Base-by-base conservation (phyloP, 495 filamentous ascomycete species). In the Aspergillus egyptiacus region DNA sequence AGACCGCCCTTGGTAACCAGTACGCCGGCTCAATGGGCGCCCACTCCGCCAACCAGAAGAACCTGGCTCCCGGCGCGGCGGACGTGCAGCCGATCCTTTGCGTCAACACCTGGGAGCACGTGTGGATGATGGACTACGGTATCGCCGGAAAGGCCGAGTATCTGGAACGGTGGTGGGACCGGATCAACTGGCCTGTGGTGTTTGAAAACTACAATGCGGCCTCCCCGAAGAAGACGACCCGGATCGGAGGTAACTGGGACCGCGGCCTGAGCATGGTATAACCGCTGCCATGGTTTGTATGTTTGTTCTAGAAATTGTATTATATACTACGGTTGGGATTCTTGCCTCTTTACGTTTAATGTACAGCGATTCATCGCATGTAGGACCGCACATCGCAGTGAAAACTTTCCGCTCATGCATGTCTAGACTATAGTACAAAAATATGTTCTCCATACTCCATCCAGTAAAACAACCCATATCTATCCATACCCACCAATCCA, bases 31-130 rank as follows among this genome's bases (percentile, higher is more conserved):
- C 70, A 5, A 66, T 79, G 68, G 75, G 82, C 51, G 58, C 63
- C 13, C 61, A 69, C 56, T 64, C 69, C 6, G 51, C 57, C 28
- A 72, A 69, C 51, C 62, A 70, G 36, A 71, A 63, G 58, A 70
- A 58, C 51, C 57, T 77, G 50, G 78, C 82, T 11, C 84, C 83
- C 14, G 86, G 89, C 5, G 89, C 86, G 9, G 67, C 79, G 31
- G 77, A 86, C 44, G 57, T 91, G 14, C 68, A 80, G 45, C 89
- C 91, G 4, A 68, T 96, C 51, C 69, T 97, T 48, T 95, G 91
- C 58, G 76, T 97, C 36, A 97, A 93, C 65, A 95, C 89, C 20
- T 98, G 93, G 93, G 84, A 96, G 73, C 93, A 98, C 67, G 86
- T 83, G 2, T 98, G 86, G 82, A 68, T 97, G 65, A 76, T 75